Percentiles rank a stretch among this genome's conserved stretches.
Evolutionary conservation across 1,139 yeast genomes (phyloP).

Genomic region (Sugiyamaella japonica): DNA sequence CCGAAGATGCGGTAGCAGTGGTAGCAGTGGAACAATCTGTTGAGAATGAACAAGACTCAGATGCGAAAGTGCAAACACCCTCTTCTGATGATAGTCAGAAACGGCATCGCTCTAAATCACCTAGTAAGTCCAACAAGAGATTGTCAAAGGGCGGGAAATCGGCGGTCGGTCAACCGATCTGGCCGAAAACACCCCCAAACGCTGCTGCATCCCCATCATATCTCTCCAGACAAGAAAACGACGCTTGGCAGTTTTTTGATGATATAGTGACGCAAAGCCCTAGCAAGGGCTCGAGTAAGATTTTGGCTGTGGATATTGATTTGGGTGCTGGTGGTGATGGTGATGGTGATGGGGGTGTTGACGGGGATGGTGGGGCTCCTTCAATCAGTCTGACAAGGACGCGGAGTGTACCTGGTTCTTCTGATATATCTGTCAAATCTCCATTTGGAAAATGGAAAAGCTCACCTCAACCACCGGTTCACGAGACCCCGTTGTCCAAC

Average conservation of each 20-base stretch:
- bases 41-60: too few relatives aligned
- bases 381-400: not conserved
- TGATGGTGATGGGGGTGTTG: not conserved
- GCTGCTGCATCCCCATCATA: not conserved
- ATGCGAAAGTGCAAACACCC: not conserved
- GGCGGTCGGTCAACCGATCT: not conserved
- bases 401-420: not conserved
- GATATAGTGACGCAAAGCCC: conserved; percentile 6
- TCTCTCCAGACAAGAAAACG: conserved; percentile 13
- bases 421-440: not conserved
- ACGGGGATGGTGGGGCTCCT: not conserved
- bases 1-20: not conserved
- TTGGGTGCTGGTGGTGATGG: not conserved
- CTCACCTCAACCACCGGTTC: not conserved
- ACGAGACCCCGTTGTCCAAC: not conserved
- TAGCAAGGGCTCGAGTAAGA: not conserved
- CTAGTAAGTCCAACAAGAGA: not conserved
- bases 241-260: conserved; percentile 16
- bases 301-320: conserved; percentile 1
- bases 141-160: not conserved
- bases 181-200: not conserved
- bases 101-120: not conserved
- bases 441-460: not conserved
- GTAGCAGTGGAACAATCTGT: not conserved
- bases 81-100: not conserved